Evolutionary conservation across 176 grass and related monocot species (phyloP).

Genomic region (Zea luxurians): DNA sequence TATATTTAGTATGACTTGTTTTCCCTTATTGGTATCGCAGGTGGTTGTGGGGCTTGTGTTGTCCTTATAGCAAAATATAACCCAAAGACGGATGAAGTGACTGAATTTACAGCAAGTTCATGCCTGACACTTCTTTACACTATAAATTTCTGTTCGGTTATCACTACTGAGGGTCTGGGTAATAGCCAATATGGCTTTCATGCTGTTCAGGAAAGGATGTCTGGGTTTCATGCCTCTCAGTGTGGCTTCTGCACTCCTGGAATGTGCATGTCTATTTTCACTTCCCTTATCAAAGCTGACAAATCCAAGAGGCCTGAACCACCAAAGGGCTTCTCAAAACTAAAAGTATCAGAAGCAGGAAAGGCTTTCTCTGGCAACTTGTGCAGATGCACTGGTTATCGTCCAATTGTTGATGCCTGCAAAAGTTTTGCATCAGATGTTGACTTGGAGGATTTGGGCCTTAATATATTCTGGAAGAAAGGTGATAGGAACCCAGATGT

Average conservation of each 20-base stretch:
- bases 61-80: slow-evolving; percentile 70
- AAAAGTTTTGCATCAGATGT: slow-evolving; percentile 82
- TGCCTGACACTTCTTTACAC: slow-evolving; percentile 69
- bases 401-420: slow-evolving; percentile 73
- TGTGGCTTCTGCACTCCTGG: slow-evolving; percentile 88
- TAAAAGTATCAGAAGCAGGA: slow-evolving; percentile 58
- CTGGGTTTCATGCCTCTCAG: slow-evolving; percentile 81
- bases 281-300: slow-evolving; percentile 72
- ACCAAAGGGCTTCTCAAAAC: slow-evolving; percentile 64
- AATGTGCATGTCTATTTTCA: slow-evolving; percentile 91
- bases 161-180: slow-evolving; percentile 74
- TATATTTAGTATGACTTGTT: background rate
- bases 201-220: slow-evolving; percentile 70
- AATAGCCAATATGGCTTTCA: slow-evolving; percentile 61
- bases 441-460: slow-evolving; percentile 76
- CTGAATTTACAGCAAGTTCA: slow-evolving; percentile 63
- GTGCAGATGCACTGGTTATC: slow-evolving; percentile 77
- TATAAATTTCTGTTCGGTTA: slow-evolving; percentile 69
- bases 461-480: slow-evolving; percentile 77
- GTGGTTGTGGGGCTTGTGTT: slow-evolving; percentile 79
- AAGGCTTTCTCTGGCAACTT: slow-evolving; percentile 71
- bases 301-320: slow-evolving; percentile 62
- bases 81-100: slow-evolving; percentile 56
- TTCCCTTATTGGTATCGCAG: slow-evolving; percentile 26
- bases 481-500: slow-evolving; percentile 41